Percentiles rank a stretch among this genome's conserved stretches.
Evolutionary conservation across 2,329 filamentous ascomycete genomes (phyloP).

Genomic region (Claviceps pazoutovae): DNA sequence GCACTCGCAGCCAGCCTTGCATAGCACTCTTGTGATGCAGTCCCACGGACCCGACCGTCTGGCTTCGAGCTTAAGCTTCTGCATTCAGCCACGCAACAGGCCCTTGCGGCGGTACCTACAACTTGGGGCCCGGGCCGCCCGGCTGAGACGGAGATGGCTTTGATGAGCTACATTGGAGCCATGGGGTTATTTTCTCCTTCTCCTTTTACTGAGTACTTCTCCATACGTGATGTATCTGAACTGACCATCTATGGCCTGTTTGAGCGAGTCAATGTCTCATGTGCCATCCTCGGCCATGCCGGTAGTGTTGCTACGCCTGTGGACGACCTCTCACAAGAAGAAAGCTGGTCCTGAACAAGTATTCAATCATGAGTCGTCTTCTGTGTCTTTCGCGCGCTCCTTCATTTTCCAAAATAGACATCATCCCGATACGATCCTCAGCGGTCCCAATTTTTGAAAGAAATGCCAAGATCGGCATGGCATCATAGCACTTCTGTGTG

Average conservation of each 20-base stretch:
- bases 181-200: background rate
- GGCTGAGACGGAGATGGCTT: background rate
- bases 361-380: no score
- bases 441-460: background rate
- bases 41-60: conserved; percentile 1
- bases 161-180: background rate
- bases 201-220: background rate
- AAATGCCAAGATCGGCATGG: background rate
- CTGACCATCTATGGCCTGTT: background rate
- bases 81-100: conserved; percentile 1
- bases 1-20: background rate
- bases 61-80: background rate
- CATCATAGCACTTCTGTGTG: background rate
- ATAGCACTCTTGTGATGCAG: background rate
- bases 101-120: background rate
- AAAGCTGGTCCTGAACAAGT: background rate
- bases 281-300: background rate
- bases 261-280: conserved; percentile 2
- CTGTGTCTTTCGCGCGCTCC: no score
- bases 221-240: background rate
- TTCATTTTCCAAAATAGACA: background rate
- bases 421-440: no score
- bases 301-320: background rate
- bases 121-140: background rate
- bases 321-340: no score